Base-by-base conservation (phyloP, 768 basidiomycete genomes). In the Naganishia onofrii region DNA sequence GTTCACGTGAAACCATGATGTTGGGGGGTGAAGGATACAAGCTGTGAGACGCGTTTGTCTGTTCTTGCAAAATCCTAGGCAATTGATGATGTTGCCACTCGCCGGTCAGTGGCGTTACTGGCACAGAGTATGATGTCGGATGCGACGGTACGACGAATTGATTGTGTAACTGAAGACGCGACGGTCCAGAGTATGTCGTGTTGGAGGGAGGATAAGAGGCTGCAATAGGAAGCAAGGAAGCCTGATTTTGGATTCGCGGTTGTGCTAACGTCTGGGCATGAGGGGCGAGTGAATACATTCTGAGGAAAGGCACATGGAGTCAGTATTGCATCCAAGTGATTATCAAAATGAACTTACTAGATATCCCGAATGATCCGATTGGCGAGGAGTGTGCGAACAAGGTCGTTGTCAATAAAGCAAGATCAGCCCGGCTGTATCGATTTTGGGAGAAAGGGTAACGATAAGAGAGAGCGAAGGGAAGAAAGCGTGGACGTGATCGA, bases 351-450 rank as follows among this genome's bases (percentile, higher is more conserved):
- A 46, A 63, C 60, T 44, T 44, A 63, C 60, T 44, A 42, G 60
- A 42, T 58, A 34, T 63, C 46, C 42, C n/a, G 13, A 46, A 17
- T 10, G 60, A 44, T 26, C 60, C 23, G 21, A 7, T 26, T 4
- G 9, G 57, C 15, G 29, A 44, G 17, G 19, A 19, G 19, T 28
- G 19, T 6, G 60, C 46, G 4, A 19, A 29, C 26, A 58, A 58
- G 15, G 42, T 8, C 23, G 48, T 51, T 51, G 26, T 10, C 42
- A 63, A 46, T 13, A 44, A 63, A 42, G 29, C 23, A 44, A 44
- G 48, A 63, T 63, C 60, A 63, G 60, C 38, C 60, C 60, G 29
- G 60, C 60, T 63, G 60, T 63, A 3, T 63, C 19, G 60, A 44
- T 12, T 9, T 12, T 3, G 8, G 21, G 7, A 58, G 32, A 21